Evolutionary conservation across 2,329 filamentous ascomycete genomes (phyloP), one percentile per base, ranked within the genome.

Genomic region (Botrytis fabae): DNA sequence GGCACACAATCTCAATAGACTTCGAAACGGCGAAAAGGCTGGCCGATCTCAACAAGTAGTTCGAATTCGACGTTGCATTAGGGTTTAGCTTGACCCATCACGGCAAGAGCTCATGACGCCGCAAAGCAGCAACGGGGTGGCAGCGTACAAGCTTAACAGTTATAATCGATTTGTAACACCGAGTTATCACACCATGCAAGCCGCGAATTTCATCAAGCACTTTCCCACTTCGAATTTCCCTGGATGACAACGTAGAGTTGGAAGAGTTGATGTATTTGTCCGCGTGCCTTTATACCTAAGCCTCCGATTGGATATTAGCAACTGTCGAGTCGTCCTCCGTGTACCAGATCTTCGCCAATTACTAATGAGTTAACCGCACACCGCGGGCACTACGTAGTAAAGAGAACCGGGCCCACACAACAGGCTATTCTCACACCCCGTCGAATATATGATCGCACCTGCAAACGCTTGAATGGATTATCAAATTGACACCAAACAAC

Each of bases 41-140:
- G 59, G 59, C 22, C 35, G 59, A 61, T 61, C 59, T 61, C 59
- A n/a, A n/a, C 35, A 10, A 42, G 60, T 62, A 62, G 38, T 42
- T 40, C 35, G 12, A 40, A 62, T 40, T 62, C 22, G 38, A 62
- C 35, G 35, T 62, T 62, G 38, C 25, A 14, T 42, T 62, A n/a
- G 20, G 57, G 20, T 42, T 61, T 35, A 61, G 35, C 22, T 61
- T n/a, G 35, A 40, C 35, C 35, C 32, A 16, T 61, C 59, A 38
- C 32, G 14, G 32, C 1, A 61, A 16, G 32, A 40, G 22, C 60
- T 38, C 12, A 61, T 40, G 35, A n/a, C 7, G 8, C 60, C 14
- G 60, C 60, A 42, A 62, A 40, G 38, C 48, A 54, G 48, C 48
- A 54, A 54, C 25, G 48, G 25, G 48, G 48, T n/a, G 48, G 48